Conservation (phyloP, 2,329 filamentous ascomycete genomes). For the Bipolaris sorokiniana region DNA sequence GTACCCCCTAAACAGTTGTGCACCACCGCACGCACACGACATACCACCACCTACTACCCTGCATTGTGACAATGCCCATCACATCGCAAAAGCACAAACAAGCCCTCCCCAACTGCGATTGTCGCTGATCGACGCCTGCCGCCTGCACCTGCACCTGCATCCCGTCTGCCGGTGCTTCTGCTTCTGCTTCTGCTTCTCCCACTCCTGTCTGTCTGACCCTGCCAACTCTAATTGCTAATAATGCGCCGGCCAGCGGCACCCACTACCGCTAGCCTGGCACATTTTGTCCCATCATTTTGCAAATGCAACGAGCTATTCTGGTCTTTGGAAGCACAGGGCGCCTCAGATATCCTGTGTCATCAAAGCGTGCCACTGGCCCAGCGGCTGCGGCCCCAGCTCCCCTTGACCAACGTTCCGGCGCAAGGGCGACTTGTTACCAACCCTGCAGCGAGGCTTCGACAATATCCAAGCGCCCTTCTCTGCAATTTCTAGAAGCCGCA, state of each 20-base stretch:
- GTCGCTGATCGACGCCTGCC: constrained; percentile 1
- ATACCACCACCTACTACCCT: constrained; percentile 1
- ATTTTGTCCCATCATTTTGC: constrained; percentile 39
- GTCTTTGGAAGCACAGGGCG: constrained; percentile 34
- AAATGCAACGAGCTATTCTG: constrained; percentile 41
- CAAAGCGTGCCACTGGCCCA: constrained; percentile 30
- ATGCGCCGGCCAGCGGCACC: constrained; percentile 2
- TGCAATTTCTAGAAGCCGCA: constrained; percentile 47
- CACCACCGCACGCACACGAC: constrained; percentile 1
- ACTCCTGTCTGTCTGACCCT: neutral
- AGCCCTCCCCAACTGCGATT: neutral
- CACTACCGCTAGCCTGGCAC: constrained; percentile 35
- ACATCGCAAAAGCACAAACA: constrained; percentile 13
- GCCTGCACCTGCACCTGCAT: neutral
- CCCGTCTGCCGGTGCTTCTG: neutral
- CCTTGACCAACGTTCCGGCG: constrained; percentile 35
- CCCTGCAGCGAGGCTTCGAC: constrained; percentile 34
- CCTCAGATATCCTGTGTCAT: constrained; percentile 39
- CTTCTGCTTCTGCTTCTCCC: neutral
- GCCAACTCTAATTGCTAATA: neutral
- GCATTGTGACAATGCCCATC: constrained; percentile 5
- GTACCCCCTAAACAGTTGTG: constrained; percentile 11
- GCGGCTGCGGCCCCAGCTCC: constrained; percentile 40
- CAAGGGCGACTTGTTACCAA: constrained; percentile 37
- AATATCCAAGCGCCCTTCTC: constrained; percentile 42